These are phyloP conservation scores for Aspergillus nanangensis DNA, from an alignment of 495 filamentous ascomycete genomes.

Conservation along the genomic window DNA sequence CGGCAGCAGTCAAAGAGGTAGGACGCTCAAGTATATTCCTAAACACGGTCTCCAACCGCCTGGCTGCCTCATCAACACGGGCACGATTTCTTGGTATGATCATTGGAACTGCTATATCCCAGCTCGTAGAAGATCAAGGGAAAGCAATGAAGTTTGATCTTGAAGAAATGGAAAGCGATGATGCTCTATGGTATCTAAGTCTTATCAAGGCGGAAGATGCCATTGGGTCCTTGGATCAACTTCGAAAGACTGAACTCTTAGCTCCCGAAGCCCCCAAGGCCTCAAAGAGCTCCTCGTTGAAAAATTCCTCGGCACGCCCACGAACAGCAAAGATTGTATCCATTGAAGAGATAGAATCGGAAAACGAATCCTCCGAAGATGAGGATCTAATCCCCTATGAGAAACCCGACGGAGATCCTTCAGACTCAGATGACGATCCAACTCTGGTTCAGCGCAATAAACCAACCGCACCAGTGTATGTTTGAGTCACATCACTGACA, in stretches of 20 bases:
- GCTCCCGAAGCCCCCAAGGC: slow-evolving; percentile 2
- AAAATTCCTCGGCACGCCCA: slow-evolving; percentile 6
- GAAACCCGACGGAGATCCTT: slow-evolving; percentile 88
- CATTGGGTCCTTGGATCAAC: slow-evolving; percentile 52
- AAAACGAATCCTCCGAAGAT: slow-evolving; percentile 40
- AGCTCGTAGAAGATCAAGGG: slow-evolving; percentile 69
- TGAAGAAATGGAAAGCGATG: slow-evolving; percentile 67
- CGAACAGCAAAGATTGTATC: slow-evolving; percentile 50
- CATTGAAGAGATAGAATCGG: slow-evolving; percentile 60
- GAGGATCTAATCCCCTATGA: slow-evolving; percentile 76
- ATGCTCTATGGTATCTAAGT: slow-evolving; percentile 73
- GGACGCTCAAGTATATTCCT: slow-evolving; percentile 69
- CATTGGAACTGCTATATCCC: slow-evolving; percentile 76
- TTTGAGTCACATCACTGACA: no score
- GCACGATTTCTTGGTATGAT: slow-evolving; percentile 87
- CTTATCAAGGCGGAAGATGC: slow-evolving; percentile 60
- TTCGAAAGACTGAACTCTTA: slow-evolving; percentile 25
- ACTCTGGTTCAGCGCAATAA: slow-evolving; percentile 79
- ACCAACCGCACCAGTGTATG: slow-evolving; percentile 75
- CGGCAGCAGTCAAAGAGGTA: slow-evolving; percentile 55
- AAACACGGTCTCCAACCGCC: slow-evolving; percentile 76
- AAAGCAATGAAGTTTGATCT: slow-evolving; percentile 78
- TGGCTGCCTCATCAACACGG: slow-evolving; percentile 68
- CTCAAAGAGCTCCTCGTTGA: slow-evolving; percentile 6
- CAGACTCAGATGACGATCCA: slow-evolving; percentile 89